Base-by-base conservation (phyloP, 768 basidiomycete genomes). In the Russula ochroleuca region DNA sequence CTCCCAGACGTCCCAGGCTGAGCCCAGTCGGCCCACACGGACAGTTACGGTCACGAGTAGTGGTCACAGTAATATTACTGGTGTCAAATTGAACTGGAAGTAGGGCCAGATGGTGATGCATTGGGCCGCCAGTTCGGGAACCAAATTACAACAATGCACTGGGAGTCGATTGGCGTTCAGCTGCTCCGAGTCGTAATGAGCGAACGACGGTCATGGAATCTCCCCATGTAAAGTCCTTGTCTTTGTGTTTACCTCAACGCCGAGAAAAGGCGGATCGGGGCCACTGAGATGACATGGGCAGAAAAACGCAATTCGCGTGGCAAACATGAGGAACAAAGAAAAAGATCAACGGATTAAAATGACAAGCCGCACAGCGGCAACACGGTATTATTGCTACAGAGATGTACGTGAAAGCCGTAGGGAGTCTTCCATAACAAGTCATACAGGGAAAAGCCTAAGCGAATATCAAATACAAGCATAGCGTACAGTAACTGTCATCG, bases 361-460 rank as follows among this genome's bases (percentile, higher is more conserved):
- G 45, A 13, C 5, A 31, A 28, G 54, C 10, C 19, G 54, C 33
- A 19, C 38, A 41, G 25, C 38, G 17, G 19, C 25, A 1, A 56
- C 54, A 43, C 13, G 25, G 23, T 19, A 17, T 25, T 56, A 56
- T 43, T 56, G 40, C 54, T 56, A 56, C 54, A 56, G 17, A 31
- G 38, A 28, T 40, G 37, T 23, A 14, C n/a, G 13, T 17, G 38
- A 38, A 41, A 2, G 19, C 38, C 25, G 17, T 55, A n/a, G 10
- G 40, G 25, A n/a, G 40, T n/a, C 17, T 28, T 56, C 17, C 19
- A 56, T 43, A n/a, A 25, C 15, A 56, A 56, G 10, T 56, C 25
- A 56, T 28, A 55, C 21, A 28, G 17, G 17, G 15, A n/a, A 19
- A 33, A 11, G 25, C 25, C 8, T 25, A 19, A 19, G 11, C 23